Base-by-base conservation (phyloP, 192 early-diverging fungal genomes). In the Phycomyces nitens region DNA sequence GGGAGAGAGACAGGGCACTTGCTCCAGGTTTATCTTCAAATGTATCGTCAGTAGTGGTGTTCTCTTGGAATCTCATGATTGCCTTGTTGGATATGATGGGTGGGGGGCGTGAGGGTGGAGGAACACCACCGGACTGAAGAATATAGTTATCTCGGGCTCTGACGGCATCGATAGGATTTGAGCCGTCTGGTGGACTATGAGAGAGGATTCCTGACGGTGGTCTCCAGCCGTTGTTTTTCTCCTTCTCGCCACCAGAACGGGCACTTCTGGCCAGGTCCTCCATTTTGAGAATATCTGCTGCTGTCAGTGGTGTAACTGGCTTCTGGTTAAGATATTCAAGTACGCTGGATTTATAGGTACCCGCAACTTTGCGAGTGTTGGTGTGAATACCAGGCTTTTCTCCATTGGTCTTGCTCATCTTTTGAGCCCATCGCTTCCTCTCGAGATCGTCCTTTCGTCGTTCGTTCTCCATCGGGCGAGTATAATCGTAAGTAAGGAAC, bases 401-500 rank as follows among this genome's bases (percentile, higher is more conserved):
- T 16, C 21, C 47, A 3, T 23, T 52, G 11, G 40, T 61, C 38
- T 72, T 65, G 52, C 34, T 52, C 64, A 67, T 63, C 27, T 67
- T 67, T 16, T 67, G 71, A 1, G 71, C 64, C 71, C 65, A 71
- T 22, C 64, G 57, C 7, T 29, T 41, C 49, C 64, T 62, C 15
- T 71, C 69, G 26, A 71, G 51, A 60, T 56, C 62, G 16, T 65
- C 42, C 49, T 53, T 65, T 22, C 62, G 62, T 44, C 52, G 41
- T 44, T 58, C 53, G 34, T 63, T 73, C 29, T 68, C 70, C 8
- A 56, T 38, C 0, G 70, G 70, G 54, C 89, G 89, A 2, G 85
- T 84, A 62, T 75, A 89, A 58, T 93, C 91, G 60, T 84, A 93
- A 15, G 81, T 71, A 7, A 78, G 70, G 64, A 89, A 93, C 62